Percentiles rank a stretch among this genome's conserved stretches.
Conservation (phyloP, 2,329 filamentous ascomycete genomes). For the Aspergillus ochraceoroseus region DNA sequence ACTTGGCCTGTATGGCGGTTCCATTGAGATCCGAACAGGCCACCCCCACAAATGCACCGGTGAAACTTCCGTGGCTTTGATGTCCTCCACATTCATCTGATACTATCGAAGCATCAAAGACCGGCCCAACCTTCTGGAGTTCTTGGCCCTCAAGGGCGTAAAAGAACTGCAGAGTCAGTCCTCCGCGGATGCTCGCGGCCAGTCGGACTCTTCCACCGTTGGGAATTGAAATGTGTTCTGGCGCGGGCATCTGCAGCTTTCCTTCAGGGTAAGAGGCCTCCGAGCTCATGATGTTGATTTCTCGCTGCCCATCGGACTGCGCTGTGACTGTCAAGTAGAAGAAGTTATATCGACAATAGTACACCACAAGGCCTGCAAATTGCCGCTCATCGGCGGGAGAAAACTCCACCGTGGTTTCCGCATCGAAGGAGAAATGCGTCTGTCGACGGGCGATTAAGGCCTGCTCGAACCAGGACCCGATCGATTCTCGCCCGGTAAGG, state of each 20-base stretch:
- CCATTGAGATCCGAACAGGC: conserved; percentile 14
- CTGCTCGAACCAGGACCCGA: conserved; percentile 15
- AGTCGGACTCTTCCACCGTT: conserved; percentile 7
- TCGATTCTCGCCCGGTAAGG: conserved; percentile 11
- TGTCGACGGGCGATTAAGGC: conserved; percentile 11
- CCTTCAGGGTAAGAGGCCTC: conserved; percentile 11
- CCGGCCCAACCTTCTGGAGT: conserved; percentile 4
- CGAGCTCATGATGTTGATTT: conserved; percentile 9
- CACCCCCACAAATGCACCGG: conserved; percentile 13
- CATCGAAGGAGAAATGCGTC: conserved; percentile 14
- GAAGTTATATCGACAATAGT: conserved; percentile 14
- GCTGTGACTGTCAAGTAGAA: conserved; percentile 12
- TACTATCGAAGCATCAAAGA: conserved; percentile 12
- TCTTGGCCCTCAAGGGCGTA: conserved; percentile 8
- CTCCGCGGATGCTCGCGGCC: conserved; percentile 7
- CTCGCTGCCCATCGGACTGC: conserved; percentile 8
- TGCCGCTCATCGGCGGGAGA: conserved; percentile 8
- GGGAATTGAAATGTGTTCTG: conserved; percentile 1
- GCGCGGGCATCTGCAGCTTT: background rate
- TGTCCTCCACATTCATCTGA: conserved; percentile 13
- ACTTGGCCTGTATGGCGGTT: conserved; percentile 4
- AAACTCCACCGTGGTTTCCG: conserved; percentile 6
- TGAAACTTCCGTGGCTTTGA: conserved; percentile 11
- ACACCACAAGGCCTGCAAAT: conserved; percentile 9
- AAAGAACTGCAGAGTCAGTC: conserved; percentile 11